Percentiles rank a stretch among this genome's conserved stretches.
Conservation (phyloP, 1,284 basidiomycete species). For the Ganoderma lucidum region DNA sequence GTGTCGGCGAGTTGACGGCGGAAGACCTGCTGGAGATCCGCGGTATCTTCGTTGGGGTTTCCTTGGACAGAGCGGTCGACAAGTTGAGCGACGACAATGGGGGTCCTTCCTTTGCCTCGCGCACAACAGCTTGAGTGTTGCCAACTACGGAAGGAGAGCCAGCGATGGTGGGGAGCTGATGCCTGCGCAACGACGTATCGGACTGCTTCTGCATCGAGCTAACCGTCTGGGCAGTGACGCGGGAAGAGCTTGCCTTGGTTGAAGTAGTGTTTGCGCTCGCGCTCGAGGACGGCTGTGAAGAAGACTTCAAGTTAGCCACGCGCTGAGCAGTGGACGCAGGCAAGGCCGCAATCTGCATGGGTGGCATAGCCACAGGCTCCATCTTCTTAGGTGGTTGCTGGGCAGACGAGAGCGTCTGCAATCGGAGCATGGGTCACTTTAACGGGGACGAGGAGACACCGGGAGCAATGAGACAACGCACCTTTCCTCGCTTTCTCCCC, state of each 20-base stretch:
- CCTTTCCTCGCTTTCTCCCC: constrained; percentile 93
- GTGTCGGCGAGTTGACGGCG: constrained; percentile 68
- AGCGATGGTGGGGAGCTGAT: constrained; percentile 86
- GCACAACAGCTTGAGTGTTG: constrained; percentile 50
- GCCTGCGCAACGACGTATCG: constrained; percentile 76
- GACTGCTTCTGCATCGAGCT: constrained; percentile 86
- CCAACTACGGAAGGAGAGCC: constrained; percentile 88
- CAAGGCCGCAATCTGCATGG: constrained; percentile 87
- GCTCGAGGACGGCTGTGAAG: constrained; percentile 51
- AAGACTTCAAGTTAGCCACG: constrained; percentile 77
- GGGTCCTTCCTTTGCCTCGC: constrained; percentile 64
- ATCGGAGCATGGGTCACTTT: constrained; percentile 15
- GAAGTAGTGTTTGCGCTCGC: constrained; percentile 54
- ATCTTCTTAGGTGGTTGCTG: constrained; percentile 69
- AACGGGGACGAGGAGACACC: not conserved
- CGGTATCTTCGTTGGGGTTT: constrained; percentile 94
- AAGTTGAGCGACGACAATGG: constrained; percentile 60
- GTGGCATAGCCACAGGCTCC: constrained; percentile 76
- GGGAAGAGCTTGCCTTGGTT: constrained; percentile 59
- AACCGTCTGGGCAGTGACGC: constrained; percentile 75
- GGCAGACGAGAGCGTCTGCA: constrained; percentile 85
- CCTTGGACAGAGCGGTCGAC: constrained; percentile 64
- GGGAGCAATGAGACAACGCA: constrained; percentile 45
- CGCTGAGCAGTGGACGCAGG: constrained; percentile 82
- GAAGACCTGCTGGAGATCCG: constrained; percentile 86